Evolutionary conservation across 768 basidiomycete species (phyloP), one percentile per base, ranked within the genome.

Genomic region (Rhodotorula paludigena): DNA sequence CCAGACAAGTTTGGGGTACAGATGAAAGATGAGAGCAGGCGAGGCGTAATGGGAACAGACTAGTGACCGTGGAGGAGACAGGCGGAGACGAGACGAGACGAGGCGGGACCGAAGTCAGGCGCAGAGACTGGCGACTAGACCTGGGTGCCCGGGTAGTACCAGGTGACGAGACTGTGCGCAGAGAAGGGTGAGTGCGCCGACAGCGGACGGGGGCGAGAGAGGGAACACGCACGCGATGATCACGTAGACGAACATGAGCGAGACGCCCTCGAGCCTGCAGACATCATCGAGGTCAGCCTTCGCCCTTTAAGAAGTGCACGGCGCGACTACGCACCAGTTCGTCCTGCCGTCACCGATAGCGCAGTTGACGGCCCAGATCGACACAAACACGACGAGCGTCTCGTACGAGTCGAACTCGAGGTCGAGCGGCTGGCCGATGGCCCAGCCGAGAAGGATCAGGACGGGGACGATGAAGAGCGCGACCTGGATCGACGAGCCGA

Each of bases 281-380:
- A n/a, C n/a, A n/a, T n/a, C 90, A 92, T 76, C 90, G 90, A 25
- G 85, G 87, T 75, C 87, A 86, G 16, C 88, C 89, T 74, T 92
- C 90, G 60, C 85, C 82, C 58, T 63, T 28, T 15, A 18, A 15
- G 32, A 5, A 12, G 1, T 21, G 28, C 9, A 33, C 21, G 5
- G 25, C 2, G 21, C 35, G 53, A 45, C 28, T 35, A 44, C 61
- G 52, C 55, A 56, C 55, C 52, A 53, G 28, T 45, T 45, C 16
- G 44, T 45, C 11, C 44, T 14, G 11, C 44, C 44, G 44, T 45
- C 44, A 8, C 25, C 16, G 44, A 45, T 45, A 14, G 44, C 86
- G 71, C 89, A 87, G 74, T 87, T 89, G 78, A 92, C 88, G 20
- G 32, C 55, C 68, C 90, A 80, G n/a, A 91, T 70, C 20, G 75